A percentile compares a stretch with the other conserved stretches of the same genome.
Evolutionary conservation across 2,329 filamentous ascomycete genomes (phyloP).

Genomic region (Aspergillus terreus): DNA sequence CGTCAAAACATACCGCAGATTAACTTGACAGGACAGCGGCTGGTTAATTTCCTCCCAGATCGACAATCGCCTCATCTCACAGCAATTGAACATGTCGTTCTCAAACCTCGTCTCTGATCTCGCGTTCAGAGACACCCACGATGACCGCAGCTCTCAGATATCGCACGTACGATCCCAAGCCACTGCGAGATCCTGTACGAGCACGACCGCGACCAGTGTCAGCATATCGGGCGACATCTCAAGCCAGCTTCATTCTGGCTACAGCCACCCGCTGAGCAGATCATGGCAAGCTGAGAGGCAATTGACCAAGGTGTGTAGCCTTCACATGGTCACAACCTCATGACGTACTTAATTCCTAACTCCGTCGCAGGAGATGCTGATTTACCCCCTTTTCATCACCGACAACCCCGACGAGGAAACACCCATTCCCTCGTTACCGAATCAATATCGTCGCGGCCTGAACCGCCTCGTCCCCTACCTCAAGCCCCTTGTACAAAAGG

Average conservation of each 20-base stretch:
- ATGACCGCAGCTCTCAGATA: constrained; percentile 42
- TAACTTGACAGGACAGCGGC: too few relatives aligned
- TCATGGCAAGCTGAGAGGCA: constrained; percentile 82
- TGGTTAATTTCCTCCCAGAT: too few relatives aligned
- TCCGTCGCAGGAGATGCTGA: constrained; percentile 79
- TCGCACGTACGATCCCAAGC: constrained; percentile 38
- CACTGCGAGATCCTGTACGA: constrained; percentile 43
- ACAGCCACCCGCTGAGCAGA: constrained; percentile 73
- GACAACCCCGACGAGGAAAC: constrained; percentile 91
- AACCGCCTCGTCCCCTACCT: constrained; percentile 83
- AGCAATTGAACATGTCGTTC: constrained; percentile 42
- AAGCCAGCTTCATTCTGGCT: constrained; percentile 78
- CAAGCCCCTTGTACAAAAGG: constrained; percentile 81
- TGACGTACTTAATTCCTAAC: background rate
- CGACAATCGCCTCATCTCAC: too few relatives aligned
- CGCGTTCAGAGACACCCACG: constrained; percentile 42
- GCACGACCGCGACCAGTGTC: constrained; percentile 48
- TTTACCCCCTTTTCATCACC: constrained; percentile 95
- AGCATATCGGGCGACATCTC: constrained; percentile 65
- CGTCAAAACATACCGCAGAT: too few relatives aligned
- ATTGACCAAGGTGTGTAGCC: constrained; percentile 67
- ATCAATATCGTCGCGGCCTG: constrained; percentile 82
- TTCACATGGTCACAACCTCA: background rate
- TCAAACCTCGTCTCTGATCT: constrained; percentile 50
- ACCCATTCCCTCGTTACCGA: constrained; percentile 83